These are phyloP conservation scores for Phyllosticta paracitricarpa DNA, from an alignment of 2,329 filamentous ascomycete genomes.

Conservation along the genomic window DNA sequence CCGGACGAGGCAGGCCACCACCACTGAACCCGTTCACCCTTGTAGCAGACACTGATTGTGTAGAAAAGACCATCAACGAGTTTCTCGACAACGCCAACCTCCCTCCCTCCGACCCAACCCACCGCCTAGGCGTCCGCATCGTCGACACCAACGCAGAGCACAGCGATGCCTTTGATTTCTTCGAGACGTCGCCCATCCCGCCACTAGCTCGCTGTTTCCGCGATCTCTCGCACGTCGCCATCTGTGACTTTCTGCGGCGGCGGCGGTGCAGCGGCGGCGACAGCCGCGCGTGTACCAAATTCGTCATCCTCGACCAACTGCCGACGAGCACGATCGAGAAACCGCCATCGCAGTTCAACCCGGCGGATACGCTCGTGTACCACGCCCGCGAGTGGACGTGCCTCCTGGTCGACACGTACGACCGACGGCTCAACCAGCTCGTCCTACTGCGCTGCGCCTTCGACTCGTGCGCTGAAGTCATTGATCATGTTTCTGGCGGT, in stretches of 20 bases:
- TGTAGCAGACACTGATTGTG: neutral
- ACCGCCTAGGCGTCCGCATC: neutral
- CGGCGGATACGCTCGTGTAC: neutral
- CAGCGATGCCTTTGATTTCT: neutral
- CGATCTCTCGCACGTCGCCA: neutral
- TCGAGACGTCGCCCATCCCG: neutral
- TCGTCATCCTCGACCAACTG: neutral
- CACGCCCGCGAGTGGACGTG: neutral
- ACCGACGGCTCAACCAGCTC: neutral
- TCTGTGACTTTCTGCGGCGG: neutral
- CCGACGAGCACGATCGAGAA: neutral
- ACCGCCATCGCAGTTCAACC: neutral
- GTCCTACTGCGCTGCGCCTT: neutral
- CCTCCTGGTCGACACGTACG: neutral
- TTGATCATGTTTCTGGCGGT: neutral
- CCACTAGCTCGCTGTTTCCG: neutral
- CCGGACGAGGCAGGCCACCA: neutral
- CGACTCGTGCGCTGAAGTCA: neutral
- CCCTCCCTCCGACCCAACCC: neutral
- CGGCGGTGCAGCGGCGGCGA: neutral
- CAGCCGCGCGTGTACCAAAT: neutral
- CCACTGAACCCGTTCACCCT: neutral
- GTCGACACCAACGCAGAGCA: neutral
- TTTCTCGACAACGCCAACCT: neutral
- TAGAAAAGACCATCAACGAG: neutral